phyloP scores from a whole-genome alignment of 371 early-diverging fungal species.

The Mucor saturninus region DNA sequence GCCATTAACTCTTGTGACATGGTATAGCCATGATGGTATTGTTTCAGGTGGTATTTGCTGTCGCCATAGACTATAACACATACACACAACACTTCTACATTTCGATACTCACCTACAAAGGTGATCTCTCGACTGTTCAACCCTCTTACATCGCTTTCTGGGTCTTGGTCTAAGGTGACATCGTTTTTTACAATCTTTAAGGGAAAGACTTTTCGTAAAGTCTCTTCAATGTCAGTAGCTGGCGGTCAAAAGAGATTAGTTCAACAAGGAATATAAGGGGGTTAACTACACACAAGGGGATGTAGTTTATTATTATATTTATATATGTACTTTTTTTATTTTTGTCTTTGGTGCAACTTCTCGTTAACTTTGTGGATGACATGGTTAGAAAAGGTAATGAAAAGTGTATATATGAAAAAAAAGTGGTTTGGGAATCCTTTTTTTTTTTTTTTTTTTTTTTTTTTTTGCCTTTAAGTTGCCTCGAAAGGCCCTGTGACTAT shows the following conservation, averaged over 20 bases:
- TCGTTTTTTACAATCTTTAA: background rate
- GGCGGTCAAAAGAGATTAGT: background rate
- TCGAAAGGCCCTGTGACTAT: no score
- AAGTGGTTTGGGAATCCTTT: no score
- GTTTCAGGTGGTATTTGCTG: background rate
- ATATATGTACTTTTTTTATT: no score
- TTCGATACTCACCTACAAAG: slow-evolving; percentile 3
- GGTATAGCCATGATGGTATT: slow-evolving; percentile 1
- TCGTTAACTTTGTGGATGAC: no score
- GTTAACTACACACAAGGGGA: no score
- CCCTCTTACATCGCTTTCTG: background rate
- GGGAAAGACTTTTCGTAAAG: background rate
- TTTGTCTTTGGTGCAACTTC: no score
- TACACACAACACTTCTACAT: background rate
- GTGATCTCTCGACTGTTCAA: slow-evolving; percentile 3
- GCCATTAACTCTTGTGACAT: slow-evolving; percentile 5
- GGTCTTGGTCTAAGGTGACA: background rate
- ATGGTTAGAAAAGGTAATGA: no score
- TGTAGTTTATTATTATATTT: no score
- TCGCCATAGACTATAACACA: background rate
- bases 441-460: no score
- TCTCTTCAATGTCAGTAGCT: background rate
- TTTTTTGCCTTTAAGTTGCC: no score
- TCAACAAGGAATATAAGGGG: no score
- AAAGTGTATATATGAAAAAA: no score